Evolutionary conservation across 805 yeast genomes (phyloP), one percentile per base, ranked within the genome.

Genomic region (Saturnispora hagleri): DNA sequence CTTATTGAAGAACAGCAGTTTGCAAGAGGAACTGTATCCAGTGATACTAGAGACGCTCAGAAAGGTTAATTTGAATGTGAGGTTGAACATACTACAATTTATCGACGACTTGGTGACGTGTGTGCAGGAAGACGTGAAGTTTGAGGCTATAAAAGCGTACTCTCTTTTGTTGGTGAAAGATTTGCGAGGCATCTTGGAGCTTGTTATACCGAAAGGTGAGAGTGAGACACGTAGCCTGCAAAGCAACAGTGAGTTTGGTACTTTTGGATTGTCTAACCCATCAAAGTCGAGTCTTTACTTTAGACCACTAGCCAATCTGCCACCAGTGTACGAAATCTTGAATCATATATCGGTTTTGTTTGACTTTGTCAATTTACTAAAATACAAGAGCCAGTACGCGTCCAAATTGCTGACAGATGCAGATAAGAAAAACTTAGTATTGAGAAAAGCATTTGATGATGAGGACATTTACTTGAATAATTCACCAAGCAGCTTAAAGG

Each of bases 31-130:
- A 62, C 70, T 86, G 55, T 81, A 81, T 60, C 80, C 85, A 6
- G 79, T 84, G 52, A 76, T 86, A 20, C 62, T 83, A 43, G 90
- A 82, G 53, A 79, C 79, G 43, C 67, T 83, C 20, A 74, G 73
- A 28, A 62, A 62, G 27, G 69, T 77, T 15, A 81, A 80, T 68
- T 59, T 86, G 44, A 85, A 86, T 60, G 68, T 75, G 41, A 73
- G 86, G 53, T 72, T 86, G 43, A 86, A 83, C 55, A 73, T 86
- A 7, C 73, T 87, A 53, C 86, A 80, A 61, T 82, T 86, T 58
- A 62, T 88, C 4, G 91, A 86, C 54, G 75, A 80, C n/a, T 64
- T 86, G 36, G 69, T 80, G 1, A 58, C 66, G 20, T 72, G 71
- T 6, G 51, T 57, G 15, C 31, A 41, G 3, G 51, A 45, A 15